Evolutionary conservation across 2,329 filamentous ascomycete species (phyloP).

Genomic region (Apiospora pterosperma): DNA sequence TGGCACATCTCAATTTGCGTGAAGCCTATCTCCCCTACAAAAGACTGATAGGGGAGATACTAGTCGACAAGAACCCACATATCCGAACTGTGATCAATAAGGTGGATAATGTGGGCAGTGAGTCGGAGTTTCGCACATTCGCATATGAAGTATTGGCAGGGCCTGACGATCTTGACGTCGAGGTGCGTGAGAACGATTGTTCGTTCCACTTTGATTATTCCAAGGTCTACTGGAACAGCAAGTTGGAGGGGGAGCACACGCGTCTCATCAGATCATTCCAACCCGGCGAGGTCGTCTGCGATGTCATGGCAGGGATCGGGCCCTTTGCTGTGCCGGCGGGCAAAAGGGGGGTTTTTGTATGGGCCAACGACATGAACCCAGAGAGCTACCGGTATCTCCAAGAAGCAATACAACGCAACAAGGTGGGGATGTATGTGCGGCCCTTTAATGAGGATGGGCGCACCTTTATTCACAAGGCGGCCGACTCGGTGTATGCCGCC

Average conservation of each 20-base stretch:
- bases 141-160: constrained; percentile 86
- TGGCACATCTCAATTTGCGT: constrained; percentile 89
- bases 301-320: constrained; percentile 96
- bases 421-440: constrained; percentile 69
- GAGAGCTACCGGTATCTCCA: constrained; percentile 74
- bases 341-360: constrained; percentile 86
- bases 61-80: constrained; percentile 83
- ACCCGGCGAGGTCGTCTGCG: constrained; percentile 84
- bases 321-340: constrained; percentile 92
- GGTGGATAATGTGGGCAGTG: constrained; percentile 78
- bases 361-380: constrained; percentile 96
- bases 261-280: constrained; percentile 73
- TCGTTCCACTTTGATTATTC: constrained; percentile 90
- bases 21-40: constrained; percentile 84
- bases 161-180: constrained; percentile 75
- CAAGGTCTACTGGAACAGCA: constrained; percentile 97
- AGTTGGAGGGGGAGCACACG: constrained; percentile 85
- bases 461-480: constrained; percentile 71
- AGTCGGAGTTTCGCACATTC: constrained; percentile 88
- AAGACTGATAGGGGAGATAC: constrained; percentile 75
- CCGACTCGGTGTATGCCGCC: constrained; percentile 55
- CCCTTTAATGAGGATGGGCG: constrained; percentile 81
- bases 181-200: constrained; percentile 78
- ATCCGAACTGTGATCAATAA: constrained; percentile 96
- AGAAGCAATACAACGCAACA: constrained; percentile 72